Conservation (phyloP, 1,139 yeast species). For the Petasospora fabianii region DNA sequence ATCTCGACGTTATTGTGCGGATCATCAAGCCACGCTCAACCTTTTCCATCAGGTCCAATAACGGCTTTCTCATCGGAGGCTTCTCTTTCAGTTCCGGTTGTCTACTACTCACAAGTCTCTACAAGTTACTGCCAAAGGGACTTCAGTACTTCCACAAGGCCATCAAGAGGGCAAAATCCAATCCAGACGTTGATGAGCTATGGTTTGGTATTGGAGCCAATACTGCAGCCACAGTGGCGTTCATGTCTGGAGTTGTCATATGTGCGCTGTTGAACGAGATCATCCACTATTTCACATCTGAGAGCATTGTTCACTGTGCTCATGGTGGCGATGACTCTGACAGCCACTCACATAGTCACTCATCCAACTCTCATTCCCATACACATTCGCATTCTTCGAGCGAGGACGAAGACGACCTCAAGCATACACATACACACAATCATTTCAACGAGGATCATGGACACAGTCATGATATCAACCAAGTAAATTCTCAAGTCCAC, state of each 20-base stretch:
- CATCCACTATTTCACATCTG: constrained; percentile 73
- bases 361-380: constrained; percentile 10
- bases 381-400: constrained; percentile 12
- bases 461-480: not conserved
- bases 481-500: too few relatives aligned
- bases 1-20: constrained; percentile 42
- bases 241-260: constrained; percentile 52
- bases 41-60: constrained; percentile 59
- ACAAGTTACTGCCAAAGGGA: constrained; percentile 69
- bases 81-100: constrained; percentile 77
- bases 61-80: constrained; percentile 58
- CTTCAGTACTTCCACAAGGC: constrained; percentile 35
- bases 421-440: constrained; percentile 9
- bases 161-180: constrained; percentile 4
- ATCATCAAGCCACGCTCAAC: constrained; percentile 41
- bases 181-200: constrained; percentile 7
- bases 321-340: constrained; percentile 43
- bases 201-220: constrained; percentile 17
- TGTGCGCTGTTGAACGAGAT: constrained; percentile 60
- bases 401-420: constrained; percentile 11
- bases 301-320: constrained; percentile 82
- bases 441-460: constrained; percentile 1
- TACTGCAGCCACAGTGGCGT: constrained; percentile 41
- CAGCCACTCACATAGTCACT: constrained; percentile 19
- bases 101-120: constrained; percentile 69